Evolutionary conservation across 176 grass and related monocot genomes (phyloP).

Genomic region (Puya raimondii): DNA sequence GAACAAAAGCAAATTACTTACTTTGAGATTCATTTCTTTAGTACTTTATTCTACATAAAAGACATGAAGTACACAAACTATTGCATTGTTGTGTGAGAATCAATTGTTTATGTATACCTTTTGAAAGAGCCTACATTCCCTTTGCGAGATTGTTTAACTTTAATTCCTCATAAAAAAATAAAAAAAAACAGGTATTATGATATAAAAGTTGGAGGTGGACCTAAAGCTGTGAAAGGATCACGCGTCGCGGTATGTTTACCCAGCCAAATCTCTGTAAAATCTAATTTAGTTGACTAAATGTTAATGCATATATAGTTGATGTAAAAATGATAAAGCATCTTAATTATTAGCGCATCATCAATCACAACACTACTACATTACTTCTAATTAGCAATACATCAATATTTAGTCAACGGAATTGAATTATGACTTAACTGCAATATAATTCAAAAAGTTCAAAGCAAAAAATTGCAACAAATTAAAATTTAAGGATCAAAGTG

Average conservation of each 20-base stretch:
- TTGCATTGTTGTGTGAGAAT: background rate
- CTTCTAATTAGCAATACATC: too few species aligned
- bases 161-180: constrained; percentile 19
- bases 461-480: too few species aligned
- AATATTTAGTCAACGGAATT: too few species aligned
- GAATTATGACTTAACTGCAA: too few species aligned
- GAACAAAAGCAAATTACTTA: background rate
- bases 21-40: background rate
- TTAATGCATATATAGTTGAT: too few species aligned
- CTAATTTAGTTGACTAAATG: too few species aligned
- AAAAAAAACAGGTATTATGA: constrained; percentile 73
- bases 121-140: background rate
- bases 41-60: background rate
- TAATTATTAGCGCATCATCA: too few species aligned
- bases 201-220: constrained; percentile 70
- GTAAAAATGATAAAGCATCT: too few species aligned
- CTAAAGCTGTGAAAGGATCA: constrained; percentile 79
- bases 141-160: background rate
- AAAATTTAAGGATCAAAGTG: too few species aligned
- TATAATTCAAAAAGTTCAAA: too few species aligned
- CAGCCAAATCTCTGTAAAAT: background rate
- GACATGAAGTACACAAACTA: background rate
- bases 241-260: constrained; percentile 69
- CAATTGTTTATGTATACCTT: background rate
- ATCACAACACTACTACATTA: too few species aligned